Conservation (phyloP, 73 alveolate species). For the Diophrys sp. region DNA sequence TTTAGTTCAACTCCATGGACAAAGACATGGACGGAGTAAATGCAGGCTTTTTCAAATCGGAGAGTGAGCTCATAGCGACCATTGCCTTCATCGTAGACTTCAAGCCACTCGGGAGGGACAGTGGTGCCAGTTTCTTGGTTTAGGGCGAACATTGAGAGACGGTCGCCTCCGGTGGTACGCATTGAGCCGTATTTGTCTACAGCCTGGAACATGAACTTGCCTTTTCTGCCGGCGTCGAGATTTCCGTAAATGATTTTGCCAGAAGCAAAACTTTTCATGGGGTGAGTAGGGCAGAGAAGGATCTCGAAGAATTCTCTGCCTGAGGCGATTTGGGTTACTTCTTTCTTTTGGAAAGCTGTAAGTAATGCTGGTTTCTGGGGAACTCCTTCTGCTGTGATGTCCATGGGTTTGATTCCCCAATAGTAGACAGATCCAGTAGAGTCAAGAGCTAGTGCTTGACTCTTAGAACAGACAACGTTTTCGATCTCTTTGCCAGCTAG, state of each 20-base stretch:
- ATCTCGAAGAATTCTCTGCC: conserved; percentile 41
- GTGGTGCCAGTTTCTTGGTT: conserved; percentile 7
- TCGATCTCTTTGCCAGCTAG: conserved; percentile 12
- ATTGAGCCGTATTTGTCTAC: conserved; percentile 15
- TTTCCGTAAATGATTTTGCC: conserved; percentile 19
- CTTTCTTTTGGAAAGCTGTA: conserved; percentile 18
- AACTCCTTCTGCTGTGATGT: not conserved
- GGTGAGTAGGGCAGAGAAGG: conserved; percentile 20
- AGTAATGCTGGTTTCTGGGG: conserved; percentile 3
- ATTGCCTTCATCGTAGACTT: conserved; percentile 9
- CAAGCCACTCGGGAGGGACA: conserved; percentile 3
- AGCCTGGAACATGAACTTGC: conserved; percentile 5
- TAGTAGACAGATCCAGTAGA: conserved; percentile 7
- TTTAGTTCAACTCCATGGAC: conserved; percentile 16
- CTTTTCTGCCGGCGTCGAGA: conserved; percentile 17
- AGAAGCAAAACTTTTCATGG: conserved; percentile 14
- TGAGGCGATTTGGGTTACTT: conserved; percentile 10
- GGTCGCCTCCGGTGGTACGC: conserved; percentile 23
- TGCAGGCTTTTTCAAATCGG: not conserved
- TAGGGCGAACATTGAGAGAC: conserved; percentile 12
- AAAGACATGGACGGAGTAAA: conserved; percentile 1
- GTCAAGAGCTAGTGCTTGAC: conserved; percentile 20
- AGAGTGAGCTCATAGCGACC: conserved; percentile 22
- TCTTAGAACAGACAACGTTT: conserved; percentile 12
- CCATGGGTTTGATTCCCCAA: conserved; percentile 22